Evolutionary conservation across 139 green algal genomes (phyloP).

Genomic region (Tetradesmus obliquus): DNA sequence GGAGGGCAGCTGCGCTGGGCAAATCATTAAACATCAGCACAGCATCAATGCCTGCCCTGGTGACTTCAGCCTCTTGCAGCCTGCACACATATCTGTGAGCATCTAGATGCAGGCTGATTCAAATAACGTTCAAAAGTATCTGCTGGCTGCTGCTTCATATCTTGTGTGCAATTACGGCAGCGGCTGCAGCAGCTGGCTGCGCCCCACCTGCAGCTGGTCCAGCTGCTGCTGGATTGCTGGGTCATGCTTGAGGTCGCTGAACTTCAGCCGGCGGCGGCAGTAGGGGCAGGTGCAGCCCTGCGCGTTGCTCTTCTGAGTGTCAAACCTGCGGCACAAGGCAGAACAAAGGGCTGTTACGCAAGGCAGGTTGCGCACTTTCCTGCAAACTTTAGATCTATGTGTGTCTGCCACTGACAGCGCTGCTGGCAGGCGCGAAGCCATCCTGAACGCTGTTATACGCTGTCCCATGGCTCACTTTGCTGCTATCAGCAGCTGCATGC

Average conservation of each 20-base stretch:
- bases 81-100: too few species aligned
- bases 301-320: slow-evolving; percentile 18
- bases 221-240: slow-evolving; percentile 25
- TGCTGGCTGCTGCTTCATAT: too few species aligned
- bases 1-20: too few species aligned
- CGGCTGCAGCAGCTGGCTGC: neutral
- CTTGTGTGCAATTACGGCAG: neutral
- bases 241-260: slow-evolving; percentile 33
- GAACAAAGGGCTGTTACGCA: neutral
- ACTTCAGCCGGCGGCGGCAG: slow-evolving; percentile 31
- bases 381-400: neutral
- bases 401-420: neutral
- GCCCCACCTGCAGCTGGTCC: neutral
- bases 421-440: neutral
- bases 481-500: neutral
- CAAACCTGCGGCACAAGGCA: slow-evolving; percentile 1
- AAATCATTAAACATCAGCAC: too few species aligned
- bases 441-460: neutral
- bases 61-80: too few species aligned
- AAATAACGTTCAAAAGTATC: too few species aligned
- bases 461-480: too few species aligned
- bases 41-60: too few species aligned
- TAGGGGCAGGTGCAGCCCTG: slow-evolving; percentile 44
- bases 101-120: too few species aligned
- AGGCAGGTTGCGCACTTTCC: neutral